Percentiles rank a stretch among this genome's conserved stretches.
Evolutionary conservation across 2,329 filamentous ascomycete genomes (phyloP).

Genomic region (Fusarium mundagurra): DNA sequence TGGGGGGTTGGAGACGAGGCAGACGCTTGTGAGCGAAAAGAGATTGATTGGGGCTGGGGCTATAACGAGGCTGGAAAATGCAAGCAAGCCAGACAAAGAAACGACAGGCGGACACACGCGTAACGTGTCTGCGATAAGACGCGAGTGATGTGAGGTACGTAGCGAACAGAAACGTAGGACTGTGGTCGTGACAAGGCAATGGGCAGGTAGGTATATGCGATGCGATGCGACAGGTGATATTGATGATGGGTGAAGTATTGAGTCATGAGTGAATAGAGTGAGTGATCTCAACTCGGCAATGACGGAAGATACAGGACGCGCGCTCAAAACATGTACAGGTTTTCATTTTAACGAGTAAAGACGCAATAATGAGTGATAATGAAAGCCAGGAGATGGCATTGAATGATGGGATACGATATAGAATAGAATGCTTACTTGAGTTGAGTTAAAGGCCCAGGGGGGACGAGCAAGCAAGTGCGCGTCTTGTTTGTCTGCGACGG

Average conservation of each 20-base stretch:
- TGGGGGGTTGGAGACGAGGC: conserved; percentile 25
- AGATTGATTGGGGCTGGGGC: conserved; percentile 25
- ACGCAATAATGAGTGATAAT: background rate
- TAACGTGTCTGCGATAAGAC: conserved; percentile 12
- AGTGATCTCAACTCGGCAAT: conserved; percentile 23
- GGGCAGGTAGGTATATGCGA: background rate
- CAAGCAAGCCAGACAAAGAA: conserved; percentile 2
- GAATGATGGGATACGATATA: background rate
- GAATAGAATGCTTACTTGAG: conserved; percentile 27
- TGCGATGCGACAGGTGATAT: background rate
- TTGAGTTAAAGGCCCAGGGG: conserved; percentile 6
- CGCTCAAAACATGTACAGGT: conserved; percentile 15
- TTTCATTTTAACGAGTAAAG: background rate
- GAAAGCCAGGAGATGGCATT: background rate
- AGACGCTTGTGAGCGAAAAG: conserved; percentile 15
- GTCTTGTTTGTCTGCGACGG: conserved; percentile 25
- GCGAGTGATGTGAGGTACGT: conserved; percentile 9
- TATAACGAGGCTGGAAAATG: conserved; percentile 9
- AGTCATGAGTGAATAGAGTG: background rate
- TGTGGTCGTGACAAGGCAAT: background rate
- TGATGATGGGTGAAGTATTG: background rate
- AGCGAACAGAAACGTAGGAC: conserved; percentile 4
- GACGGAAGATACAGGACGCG: conserved; percentile 31
- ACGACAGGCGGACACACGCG: conserved; percentile 7
- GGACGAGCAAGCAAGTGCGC: conserved; percentile 29